phyloP scores from a whole-genome alignment of 1,284 basidiomycete genomes.

The Melampsora larici-populina region DNA sequence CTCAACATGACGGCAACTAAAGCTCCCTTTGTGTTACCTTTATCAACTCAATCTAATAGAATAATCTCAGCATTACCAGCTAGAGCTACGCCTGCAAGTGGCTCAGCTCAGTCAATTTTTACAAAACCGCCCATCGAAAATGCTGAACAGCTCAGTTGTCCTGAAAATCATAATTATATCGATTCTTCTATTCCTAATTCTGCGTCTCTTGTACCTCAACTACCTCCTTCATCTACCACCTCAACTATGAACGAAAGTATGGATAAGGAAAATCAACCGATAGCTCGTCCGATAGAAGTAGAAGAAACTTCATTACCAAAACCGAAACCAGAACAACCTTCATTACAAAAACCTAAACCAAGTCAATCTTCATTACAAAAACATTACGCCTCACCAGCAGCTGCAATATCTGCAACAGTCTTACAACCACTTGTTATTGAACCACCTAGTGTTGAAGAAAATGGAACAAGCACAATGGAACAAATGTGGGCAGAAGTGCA shows the following conservation, averaged over 20 bases:
- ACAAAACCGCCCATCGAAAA: not conserved
- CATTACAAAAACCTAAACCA: not conserved
- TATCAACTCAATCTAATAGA: not conserved
- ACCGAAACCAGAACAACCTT: not conserved
- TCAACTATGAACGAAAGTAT: not conserved
- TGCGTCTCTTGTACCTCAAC: not conserved
- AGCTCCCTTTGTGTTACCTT: too few relatives aligned
- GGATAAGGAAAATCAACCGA: not conserved
- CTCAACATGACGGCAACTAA: not conserved
- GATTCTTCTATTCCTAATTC: not conserved
- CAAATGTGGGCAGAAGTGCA: not conserved
- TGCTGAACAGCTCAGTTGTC: not conserved
- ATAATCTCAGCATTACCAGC: not conserved
- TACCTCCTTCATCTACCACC: not conserved
- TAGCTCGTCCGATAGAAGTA: not conserved
- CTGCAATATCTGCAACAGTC: not conserved
- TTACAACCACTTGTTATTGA: not conserved
- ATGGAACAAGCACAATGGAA: not conserved
- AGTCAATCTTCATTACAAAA: not conserved
- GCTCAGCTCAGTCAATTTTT: not conserved
- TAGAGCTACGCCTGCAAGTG: slow-evolving; percentile 1
- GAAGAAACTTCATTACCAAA: not conserved
- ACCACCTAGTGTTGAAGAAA: not conserved
- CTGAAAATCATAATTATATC: not conserved
- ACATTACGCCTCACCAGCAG: not conserved